Percentiles rank a stretch among this genome's conserved stretches.
Conservation (phyloP, 352 stramenopile genomes). For the Pythium folliculosum region DNA sequence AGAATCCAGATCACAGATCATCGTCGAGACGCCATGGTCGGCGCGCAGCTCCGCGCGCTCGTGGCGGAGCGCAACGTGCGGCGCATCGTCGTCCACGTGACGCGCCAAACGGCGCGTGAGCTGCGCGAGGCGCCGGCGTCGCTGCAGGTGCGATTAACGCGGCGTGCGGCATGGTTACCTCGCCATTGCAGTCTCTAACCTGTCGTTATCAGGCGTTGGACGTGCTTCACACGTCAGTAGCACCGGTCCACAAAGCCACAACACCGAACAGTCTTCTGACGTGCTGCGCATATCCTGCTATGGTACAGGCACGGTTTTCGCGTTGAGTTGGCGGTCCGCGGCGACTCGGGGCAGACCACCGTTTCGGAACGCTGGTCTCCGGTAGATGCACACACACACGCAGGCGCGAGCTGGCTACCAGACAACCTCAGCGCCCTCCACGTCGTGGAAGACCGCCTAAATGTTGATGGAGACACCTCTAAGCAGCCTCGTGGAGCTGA, state of each 20-base stretch:
- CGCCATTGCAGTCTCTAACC: not conserved
- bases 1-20: not conserved
- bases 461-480: not conserved
- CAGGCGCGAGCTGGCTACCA: not conserved
- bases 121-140: slow-evolving; percentile 13
- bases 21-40: not conserved
- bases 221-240: slow-evolving; percentile 1
- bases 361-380: not conserved
- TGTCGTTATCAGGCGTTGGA: not conserved
- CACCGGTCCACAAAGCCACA: too few species aligned
- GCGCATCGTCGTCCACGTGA: slow-evolving; percentile 50
- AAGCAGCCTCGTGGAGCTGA: not conserved
- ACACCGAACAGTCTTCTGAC: too few species aligned
- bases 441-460: slow-evolving; percentile 1
- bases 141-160: slow-evolving; percentile 23
- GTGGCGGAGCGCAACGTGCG: slow-evolving; percentile 48
- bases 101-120: slow-evolving; percentile 10
- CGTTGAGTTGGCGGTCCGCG: slow-evolving; percentile 1
- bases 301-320: slow-evolving; percentile 15
- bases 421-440: not conserved
- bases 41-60: slow-evolving; percentile 12
- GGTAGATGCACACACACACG: not conserved
- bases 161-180: not conserved
- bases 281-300: not conserved
- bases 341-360: not conserved